Percentiles rank a stretch among this genome's conserved stretches.
These are phyloP conservation scores for Colletotrichum melonis DNA, from an alignment of 2,329 filamentous ascomycete genomes.

Conservation along the genomic window DNA sequence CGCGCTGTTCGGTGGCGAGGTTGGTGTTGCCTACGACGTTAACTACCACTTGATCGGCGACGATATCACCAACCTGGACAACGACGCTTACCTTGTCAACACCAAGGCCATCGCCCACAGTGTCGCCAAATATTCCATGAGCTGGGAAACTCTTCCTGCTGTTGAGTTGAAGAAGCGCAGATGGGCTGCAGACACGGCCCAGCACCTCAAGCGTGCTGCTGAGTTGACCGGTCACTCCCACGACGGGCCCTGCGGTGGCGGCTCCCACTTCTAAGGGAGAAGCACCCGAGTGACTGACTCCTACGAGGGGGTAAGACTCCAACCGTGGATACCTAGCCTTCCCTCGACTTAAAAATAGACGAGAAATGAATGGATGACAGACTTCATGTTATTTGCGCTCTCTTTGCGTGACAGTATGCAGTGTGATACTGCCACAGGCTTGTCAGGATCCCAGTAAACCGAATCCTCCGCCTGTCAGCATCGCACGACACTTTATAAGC, in stretches of 20 bases:
- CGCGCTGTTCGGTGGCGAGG: constrained; percentile 70
- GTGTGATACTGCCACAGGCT: not conserved
- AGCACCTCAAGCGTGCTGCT: constrained; percentile 42
- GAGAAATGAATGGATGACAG: not conserved
- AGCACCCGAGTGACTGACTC: not conserved
- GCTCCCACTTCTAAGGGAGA: constrained; percentile 1
- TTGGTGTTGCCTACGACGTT: constrained; percentile 59
- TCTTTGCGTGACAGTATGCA: not conserved
- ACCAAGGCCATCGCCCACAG: constrained; percentile 55
- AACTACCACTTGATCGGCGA: constrained; percentile 61
- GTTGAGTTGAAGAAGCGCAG: constrained; percentile 43
- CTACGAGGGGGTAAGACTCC: not conserved
- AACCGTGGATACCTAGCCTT: not conserved
- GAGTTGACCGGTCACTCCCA: constrained; percentile 41
- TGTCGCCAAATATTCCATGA: constrained; percentile 53
- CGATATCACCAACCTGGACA: constrained; percentile 50
- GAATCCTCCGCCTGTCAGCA: not conserved
- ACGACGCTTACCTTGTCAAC: constrained; percentile 58
- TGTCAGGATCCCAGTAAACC: not conserved
- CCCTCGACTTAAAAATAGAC: not conserved
- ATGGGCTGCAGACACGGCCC: constrained; percentile 44
- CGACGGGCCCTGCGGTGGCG: constrained; percentile 45
- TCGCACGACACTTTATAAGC: not conserved
- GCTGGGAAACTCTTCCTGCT: constrained; percentile 48
- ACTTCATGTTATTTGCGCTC: not conserved